Evolutionary conservation across 345 rosid species (phyloP).

Genomic region (Aethionema arabicum): DNA sequence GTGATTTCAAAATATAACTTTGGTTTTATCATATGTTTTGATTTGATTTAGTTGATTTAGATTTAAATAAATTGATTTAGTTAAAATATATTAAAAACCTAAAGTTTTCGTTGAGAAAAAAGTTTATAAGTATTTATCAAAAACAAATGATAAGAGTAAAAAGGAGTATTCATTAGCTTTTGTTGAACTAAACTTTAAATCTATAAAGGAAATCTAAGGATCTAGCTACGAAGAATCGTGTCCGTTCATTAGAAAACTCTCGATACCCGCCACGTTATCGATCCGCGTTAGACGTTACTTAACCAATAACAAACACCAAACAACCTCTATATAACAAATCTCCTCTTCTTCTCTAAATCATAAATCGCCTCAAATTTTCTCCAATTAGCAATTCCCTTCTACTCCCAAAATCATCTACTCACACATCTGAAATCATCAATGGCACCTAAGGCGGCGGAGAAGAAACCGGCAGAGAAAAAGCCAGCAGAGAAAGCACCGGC

Average conservation of each 20-base stretch:
- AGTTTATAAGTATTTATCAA: too few species aligned
- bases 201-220: background rate
- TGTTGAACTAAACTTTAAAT: too few species aligned
- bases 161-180: too few species aligned
- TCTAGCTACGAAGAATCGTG: background rate
- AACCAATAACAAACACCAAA: constrained; percentile 18
- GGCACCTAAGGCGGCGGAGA: constrained; percentile 39
- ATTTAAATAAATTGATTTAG: too few species aligned
- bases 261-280: constrained; percentile 2
- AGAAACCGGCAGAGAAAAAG: constrained; percentile 36
- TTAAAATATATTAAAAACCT: too few species aligned
- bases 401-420: background rate
- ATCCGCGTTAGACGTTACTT: constrained; percentile 3
- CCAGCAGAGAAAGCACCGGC: constrained; percentile 33
- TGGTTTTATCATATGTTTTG: too few species aligned
- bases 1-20: too few species aligned
- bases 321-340: constrained; percentile 16
- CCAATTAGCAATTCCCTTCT: background rate
- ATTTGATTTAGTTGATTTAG: too few species aligned
- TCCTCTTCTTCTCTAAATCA: background rate
- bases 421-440: constrained; percentile 1
- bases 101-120: too few species aligned
- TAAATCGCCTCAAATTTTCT: background rate
- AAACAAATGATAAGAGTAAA: too few species aligned
- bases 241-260: background rate